Percentiles rank a stretch among this genome's conserved stretches.
Conservation (phyloP, 202 grass and related monocot species). For the Panicum virgatum region DNA sequence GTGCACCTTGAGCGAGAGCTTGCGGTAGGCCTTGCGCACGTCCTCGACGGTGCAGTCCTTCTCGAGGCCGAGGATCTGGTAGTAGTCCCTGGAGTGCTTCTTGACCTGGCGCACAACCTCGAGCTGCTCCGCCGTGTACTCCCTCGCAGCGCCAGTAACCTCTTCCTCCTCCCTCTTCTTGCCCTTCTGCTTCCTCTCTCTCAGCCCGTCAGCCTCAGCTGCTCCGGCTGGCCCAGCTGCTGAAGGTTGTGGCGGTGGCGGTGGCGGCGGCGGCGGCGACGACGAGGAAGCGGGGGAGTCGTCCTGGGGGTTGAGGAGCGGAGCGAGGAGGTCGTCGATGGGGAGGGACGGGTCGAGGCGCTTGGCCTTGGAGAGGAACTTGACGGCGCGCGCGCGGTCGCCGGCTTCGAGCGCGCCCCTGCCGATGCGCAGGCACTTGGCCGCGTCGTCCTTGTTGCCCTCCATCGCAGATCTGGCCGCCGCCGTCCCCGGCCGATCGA, state of each 20-base stretch:
- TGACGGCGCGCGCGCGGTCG: slow-evolving; percentile 69
- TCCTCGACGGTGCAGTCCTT: slow-evolving; percentile 84
- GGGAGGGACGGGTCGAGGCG: slow-evolving; percentile 88
- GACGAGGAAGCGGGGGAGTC: slow-evolving; percentile 44
- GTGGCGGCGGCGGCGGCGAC: slow-evolving; percentile 9
- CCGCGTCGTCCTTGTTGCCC: slow-evolving; percentile 96
- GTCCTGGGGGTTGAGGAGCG: slow-evolving; percentile 36
- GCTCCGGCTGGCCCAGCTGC: slow-evolving; percentile 14
- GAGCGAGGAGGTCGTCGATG: slow-evolving; percentile 68
- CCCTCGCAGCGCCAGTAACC: slow-evolving; percentile 16
- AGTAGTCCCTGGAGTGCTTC: slow-evolving; percentile 84
- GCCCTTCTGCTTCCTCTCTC: slow-evolving; percentile 52
- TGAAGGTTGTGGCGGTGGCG: background rate
- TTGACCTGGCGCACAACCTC: slow-evolving; percentile 80
- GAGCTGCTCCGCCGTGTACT: slow-evolving; percentile 78
- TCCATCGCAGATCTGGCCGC: slow-evolving; percentile 60
- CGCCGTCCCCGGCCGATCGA: slow-evolving; percentile 8
- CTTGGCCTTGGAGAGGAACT: slow-evolving; percentile 87
- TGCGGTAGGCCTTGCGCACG: slow-evolving; percentile 89
- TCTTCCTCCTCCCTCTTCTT: slow-evolving; percentile 42
- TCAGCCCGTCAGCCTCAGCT: slow-evolving; percentile 32
- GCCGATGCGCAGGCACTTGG: slow-evolving; percentile 87
- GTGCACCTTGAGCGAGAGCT: slow-evolving; percentile 95
- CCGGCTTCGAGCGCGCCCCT: slow-evolving; percentile 68
- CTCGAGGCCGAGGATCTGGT: slow-evolving; percentile 78